Evolutionary conservation across 2,329 filamentous ascomycete species (phyloP), one percentile per base, ranked within the genome.

Genomic region (Sarocladium brachiariae): DNA sequence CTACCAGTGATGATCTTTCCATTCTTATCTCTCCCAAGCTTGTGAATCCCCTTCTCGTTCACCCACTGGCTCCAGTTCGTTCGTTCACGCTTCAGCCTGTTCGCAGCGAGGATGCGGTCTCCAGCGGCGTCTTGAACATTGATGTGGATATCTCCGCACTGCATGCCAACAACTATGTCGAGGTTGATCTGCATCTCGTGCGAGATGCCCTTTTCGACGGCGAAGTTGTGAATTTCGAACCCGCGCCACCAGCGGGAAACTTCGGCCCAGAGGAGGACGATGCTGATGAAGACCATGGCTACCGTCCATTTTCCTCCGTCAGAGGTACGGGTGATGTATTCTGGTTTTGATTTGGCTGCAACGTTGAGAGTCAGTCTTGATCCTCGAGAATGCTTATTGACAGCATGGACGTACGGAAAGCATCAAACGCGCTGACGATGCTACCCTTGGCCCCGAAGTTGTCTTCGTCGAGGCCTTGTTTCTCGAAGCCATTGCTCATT

Each of bases 121-220:
- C 93, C 91, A 0, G 89, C 83, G 2, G 92, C 91, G 67, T 99
- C 93, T 72, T 97, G 93, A 48, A 99, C 91, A 70, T 99, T 97
- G 68, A 99, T 76, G 70, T 96, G 88, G n/a, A 99, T 71, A 63
- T 95, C 86, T 52, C 77, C 71, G 74, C 93, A 99, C 59, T 77
- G 73, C 93, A 99, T 99, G 49, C 78, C 78, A 46, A 99, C 77
- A 4, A 97, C 88, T n/a, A 95, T 76, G 69, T 99, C 93, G 52
- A 99, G 74, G 72, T 99, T 99, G 70, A 99, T 86, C 69, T 97
- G 91, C 66, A 99, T 80, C 55, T 83, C 78, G 68, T 89, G 89
- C 2, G 87, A 86, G 34, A 99, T 78, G 57, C 89, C 89, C 70
- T 95, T 93, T 68, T 97, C 93, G 51, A 99, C 92, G 53, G 85